Evolutionary conservation across 2,329 filamentous ascomycete species (phyloP), one percentile per base, ranked within the genome.

Genomic region (Emergomyces africanus): DNA sequence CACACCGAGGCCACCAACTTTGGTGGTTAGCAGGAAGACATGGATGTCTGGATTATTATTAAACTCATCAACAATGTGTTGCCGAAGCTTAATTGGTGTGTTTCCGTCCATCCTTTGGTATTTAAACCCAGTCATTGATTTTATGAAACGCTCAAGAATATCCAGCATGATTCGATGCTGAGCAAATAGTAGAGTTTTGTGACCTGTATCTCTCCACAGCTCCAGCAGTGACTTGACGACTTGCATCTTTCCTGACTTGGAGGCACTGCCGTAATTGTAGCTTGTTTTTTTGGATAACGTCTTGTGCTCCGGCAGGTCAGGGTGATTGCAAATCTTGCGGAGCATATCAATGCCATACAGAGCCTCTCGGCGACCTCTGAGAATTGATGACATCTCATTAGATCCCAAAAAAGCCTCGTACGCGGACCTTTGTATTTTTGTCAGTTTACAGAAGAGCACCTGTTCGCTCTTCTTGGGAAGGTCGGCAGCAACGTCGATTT

Each of bases 301-400:
- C 65, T 81, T 82, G 66, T 85, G 88, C 65, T 94, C 85, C 1
- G 87, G 77, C 1, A 99, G 78, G 74, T 99, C 94, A 0, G 95
- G 94, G 67, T 99, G 95, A 63, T 99, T 99, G 77, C 92, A 97
- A 58, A 99, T 92, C 73, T 99, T 99, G 57, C 94, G 86, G 44
- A 99, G 77, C 30, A 91, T 87, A 66, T 96, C 91, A 63, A 99
- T 90, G 8, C 92, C 94, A 66, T 87, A 95, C 0, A 99, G 78
- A 2, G 90, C 87, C 67, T 96, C 88, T 3, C 86, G 82, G 61
- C 83, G 87, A 44, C 85, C 84, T 53, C 81, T 83, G 46, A 92
- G 73, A 59, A 97, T 96, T 0, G 87, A 84, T n/a, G 81, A 82
- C 80, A 96, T 90, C 50, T 96, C 90, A 46, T 88, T 84, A 0